Evolutionary conservation across 1,284 basidiomycete genomes (phyloP), one percentile per base, ranked within the genome.

Genomic region (Ustilago loliicola): DNA sequence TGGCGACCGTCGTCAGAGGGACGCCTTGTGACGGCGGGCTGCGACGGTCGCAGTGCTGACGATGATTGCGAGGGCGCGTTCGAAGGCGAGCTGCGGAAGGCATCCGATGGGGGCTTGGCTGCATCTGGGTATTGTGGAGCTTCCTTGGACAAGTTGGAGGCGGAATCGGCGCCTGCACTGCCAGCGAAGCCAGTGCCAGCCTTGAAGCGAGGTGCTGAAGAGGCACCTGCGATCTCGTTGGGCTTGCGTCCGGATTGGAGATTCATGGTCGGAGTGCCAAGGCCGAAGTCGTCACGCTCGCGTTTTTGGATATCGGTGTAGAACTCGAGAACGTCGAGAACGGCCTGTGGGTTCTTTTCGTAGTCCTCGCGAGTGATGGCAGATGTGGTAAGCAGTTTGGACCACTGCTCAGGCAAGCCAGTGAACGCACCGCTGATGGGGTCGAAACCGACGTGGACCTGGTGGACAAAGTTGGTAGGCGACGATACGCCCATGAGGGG

Each of bases 281-380:
- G 80, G n/a, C 85, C 85, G 57, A 83, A 87, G 30, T 92, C 91
- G 81, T 96, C 94, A 83, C 93, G 88, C 72, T 93, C 93, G n/a
- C 93, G 91, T 87, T 95, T 95, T 88, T 98, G 95, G 82, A 95
- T 95, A 86, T 97, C 94, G 15, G 96, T 98, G 88, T 98, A 98
- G 88, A 98, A 99, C 84, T 98, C 95, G 66, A 99, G 91, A 0
- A 98, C 96, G 78, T 98, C 96, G 19, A 98, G 89, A 17, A 99
- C 96, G 0, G 96, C 96, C 83, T 98, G 96, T 0, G 96, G 96
- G 84, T 99, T 93, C 86, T 93, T 94, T 13, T 94, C 94, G 71
- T 98, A 98, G 87, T 99, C 96, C 88, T 98, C 96, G 66, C 94
- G 93, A 1, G 96, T 98, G 87, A 99, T 98, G 38, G 96, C 95